Percentiles rank a stretch among this genome's conserved stretches.
phyloP scores from a whole-genome alignment of 2,329 filamentous ascomycete genomes.

The Incumbomyces delicatus region DNA sequence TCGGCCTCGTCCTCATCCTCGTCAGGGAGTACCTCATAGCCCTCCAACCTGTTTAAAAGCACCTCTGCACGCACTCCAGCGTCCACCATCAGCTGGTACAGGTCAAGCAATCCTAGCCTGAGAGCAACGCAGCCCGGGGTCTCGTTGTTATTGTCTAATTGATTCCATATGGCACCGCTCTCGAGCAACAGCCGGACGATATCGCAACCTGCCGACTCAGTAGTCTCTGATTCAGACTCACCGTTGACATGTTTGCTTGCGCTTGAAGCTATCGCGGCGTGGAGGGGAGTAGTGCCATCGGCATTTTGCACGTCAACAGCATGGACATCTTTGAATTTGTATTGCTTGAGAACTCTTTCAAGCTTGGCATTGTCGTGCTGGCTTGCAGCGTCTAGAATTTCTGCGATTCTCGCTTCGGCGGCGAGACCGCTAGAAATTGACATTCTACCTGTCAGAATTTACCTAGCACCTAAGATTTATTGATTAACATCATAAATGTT shows the following conservation, averaged over 20 bases:
- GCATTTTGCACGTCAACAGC: slow-evolving; percentile 71
- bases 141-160: slow-evolving; percentile 74
- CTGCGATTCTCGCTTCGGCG: slow-evolving; percentile 31
- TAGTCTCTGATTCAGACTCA: slow-evolving; percentile 20
- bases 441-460: neutral
- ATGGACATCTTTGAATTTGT: slow-evolving; percentile 29
- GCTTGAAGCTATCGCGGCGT: slow-evolving; percentile 74
- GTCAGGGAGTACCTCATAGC: slow-evolving; percentile 61
- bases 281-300: slow-evolving; percentile 73
- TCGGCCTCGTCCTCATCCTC: slow-evolving; percentile 22
- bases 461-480: no score
- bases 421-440: neutral
- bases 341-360: slow-evolving; percentile 19
- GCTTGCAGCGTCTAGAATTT: slow-evolving; percentile 56
- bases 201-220: slow-evolving; percentile 41
- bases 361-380: slow-evolving; percentile 59
- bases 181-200: slow-evolving; percentile 69
- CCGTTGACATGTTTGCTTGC: slow-evolving; percentile 25
- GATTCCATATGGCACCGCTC: slow-evolving; percentile 95
- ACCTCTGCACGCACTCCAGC: slow-evolving; percentile 87
- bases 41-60: slow-evolving; percentile 69
- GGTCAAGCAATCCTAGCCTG: slow-evolving; percentile 53
- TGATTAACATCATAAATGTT: no score
- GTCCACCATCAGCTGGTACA: slow-evolving; percentile 78
- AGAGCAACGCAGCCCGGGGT: slow-evolving; percentile 82